Percentiles rank a stretch among this genome's conserved stretches.
phyloP scores from a whole-genome alignment of 1,284 basidiomycete genomes.

The Cryptococcus sp. region DNA sequence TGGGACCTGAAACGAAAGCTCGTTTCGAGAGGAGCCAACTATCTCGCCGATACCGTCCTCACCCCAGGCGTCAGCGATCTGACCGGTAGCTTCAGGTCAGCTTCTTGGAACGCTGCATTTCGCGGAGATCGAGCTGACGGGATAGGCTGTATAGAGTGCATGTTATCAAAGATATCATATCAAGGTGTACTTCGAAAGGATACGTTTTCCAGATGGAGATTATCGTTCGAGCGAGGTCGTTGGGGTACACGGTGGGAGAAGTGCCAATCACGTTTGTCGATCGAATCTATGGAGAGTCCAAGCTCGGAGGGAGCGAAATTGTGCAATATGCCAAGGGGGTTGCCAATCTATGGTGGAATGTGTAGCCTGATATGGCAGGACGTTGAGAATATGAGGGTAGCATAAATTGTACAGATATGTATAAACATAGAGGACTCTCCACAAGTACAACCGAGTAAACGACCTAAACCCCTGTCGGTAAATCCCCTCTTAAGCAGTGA shows the following conservation, averaged over 20 bases:
- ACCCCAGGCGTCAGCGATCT: constrained; percentile 78
- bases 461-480: no score
- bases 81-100: constrained; percentile 78
- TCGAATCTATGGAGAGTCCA: constrained; percentile 85
- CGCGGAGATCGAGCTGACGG: background rate
- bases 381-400: background rate
- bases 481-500: background rate
- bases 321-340: constrained; percentile 85
- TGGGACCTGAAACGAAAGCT: constrained; percentile 85
- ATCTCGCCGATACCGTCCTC: constrained; percentile 72
- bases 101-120: no score
- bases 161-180: constrained; percentile 74
- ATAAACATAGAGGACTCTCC: no score
- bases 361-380: constrained; percentile 32
- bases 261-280: constrained; percentile 92
- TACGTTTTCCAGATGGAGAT: constrained; percentile 98
- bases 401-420: no score
- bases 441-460: no score
- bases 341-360: constrained; percentile 66
- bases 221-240: constrained; percentile 77
- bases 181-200: constrained; percentile 73
- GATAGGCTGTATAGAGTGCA: constrained; percentile 71
- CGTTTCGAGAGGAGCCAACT: constrained; percentile 78
- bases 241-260: constrained; percentile 80
- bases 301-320: constrained; percentile 80